Evolutionary conservation across 2,329 filamentous ascomycete genomes (phyloP).

Genomic region (Neocucurbitaria cava): DNA sequence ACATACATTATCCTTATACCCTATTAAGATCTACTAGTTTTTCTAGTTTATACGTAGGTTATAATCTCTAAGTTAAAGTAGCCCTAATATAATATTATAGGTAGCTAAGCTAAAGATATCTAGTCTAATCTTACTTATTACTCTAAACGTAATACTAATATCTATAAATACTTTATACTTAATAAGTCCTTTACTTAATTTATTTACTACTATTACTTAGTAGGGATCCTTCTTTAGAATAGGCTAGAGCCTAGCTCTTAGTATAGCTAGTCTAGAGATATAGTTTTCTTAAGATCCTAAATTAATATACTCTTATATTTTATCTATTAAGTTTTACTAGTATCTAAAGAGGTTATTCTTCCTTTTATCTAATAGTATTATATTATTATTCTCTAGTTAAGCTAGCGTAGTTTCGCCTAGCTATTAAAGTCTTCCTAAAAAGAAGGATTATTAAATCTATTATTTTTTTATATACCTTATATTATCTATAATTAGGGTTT

Average conservation of each 20-base stretch:
- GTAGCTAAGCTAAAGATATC: not conserved
- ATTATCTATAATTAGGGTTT: too few relatives aligned
- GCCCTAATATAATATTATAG: conserved; percentile 1
- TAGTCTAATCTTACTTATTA: not conserved
- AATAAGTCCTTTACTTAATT: not conserved
- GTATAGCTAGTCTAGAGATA: not conserved
- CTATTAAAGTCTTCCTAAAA: too few relatives aligned
- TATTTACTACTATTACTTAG: not conserved
- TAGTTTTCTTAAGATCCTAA: too few relatives aligned
- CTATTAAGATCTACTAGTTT: not conserved
- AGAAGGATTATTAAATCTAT: too few relatives aligned
- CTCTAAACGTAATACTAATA: not conserved
- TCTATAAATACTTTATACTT: conserved; percentile 1
- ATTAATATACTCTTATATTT: too few relatives aligned
- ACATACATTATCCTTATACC: not conserved
- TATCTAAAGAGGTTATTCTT: too few relatives aligned
- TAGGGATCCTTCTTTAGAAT: not conserved
- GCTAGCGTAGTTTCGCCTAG: too few relatives aligned
- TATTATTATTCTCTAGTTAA: too few relatives aligned
- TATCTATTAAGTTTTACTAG: too few relatives aligned
- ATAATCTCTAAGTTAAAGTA: not conserved
- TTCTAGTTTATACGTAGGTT: conserved; percentile 1
- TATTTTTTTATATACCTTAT: too few relatives aligned
- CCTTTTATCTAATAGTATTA: too few relatives aligned
- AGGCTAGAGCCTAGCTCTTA: not conserved